phyloP scores from a whole-genome alignment of 768 basidiomycete species.

The Hebeloma cylindrosporum region DNA sequence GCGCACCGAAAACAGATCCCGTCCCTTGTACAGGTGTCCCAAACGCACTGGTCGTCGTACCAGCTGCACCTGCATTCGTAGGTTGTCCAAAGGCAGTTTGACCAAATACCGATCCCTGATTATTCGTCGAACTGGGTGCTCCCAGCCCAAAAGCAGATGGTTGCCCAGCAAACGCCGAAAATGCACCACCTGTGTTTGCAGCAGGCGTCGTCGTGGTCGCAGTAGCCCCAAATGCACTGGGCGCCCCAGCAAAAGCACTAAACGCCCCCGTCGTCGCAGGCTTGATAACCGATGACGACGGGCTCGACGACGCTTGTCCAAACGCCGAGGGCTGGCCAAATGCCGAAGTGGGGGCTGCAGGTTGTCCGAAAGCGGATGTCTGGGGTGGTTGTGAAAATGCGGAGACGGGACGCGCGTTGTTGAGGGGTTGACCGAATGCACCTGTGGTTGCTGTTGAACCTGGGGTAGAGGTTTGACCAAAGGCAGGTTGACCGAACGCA shows the following conservation, averaged over 20 bases:
- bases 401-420: constrained; percentile 25
- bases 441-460: constrained; percentile 12
- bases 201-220: constrained; percentile 11
- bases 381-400: constrained; percentile 35
- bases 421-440: constrained; percentile 38
- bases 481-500: constrained; percentile 30
- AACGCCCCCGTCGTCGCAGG: constrained; percentile 56
- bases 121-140: constrained; percentile 27
- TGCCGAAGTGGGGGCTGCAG: constrained; percentile 25
- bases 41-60: too few relatives aligned
- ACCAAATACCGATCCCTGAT: constrained; percentile 30
- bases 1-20: constrained; percentile 24
- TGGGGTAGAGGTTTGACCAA: constrained; percentile 25
- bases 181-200: constrained; percentile 35
- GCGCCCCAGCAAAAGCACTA: constrained; percentile 36
- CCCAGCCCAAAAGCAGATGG: constrained; percentile 42
- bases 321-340: constrained; percentile 28
- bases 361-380: constrained; percentile 40
- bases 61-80: constrained; percentile 7
- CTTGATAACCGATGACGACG: constrained; percentile 42
- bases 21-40: constrained; percentile 13
- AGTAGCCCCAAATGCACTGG: constrained; percentile 32
- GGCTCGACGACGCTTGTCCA: constrained; percentile 25
- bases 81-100: constrained; percentile 30
- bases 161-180: constrained; percentile 52